These are phyloP conservation scores for Solanum tarapatanum DNA, from an alignment of 257 asterid genomes.

Conservation along the genomic window DNA sequence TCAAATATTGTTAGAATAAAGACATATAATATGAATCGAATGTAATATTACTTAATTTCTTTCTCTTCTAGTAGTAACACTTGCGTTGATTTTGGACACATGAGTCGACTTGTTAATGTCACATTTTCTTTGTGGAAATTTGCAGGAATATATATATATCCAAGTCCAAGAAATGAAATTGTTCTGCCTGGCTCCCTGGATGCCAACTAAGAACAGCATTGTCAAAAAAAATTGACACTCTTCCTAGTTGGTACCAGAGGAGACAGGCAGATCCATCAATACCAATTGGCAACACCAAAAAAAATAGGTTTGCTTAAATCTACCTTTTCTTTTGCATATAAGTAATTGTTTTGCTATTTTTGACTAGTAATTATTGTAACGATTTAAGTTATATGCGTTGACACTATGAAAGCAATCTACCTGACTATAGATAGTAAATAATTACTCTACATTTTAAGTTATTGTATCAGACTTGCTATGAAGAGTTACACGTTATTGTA, in stretches of 20 bases:
- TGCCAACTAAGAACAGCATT: conserved; percentile 17
- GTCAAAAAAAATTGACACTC: conserved; percentile 5
- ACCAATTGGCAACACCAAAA: not conserved
- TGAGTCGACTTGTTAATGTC: not conserved
- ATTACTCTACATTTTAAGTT: not conserved
- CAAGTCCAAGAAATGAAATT: not conserved
- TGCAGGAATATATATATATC: not conserved
- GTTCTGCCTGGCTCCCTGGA: conserved; percentile 30
- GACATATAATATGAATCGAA: not conserved
- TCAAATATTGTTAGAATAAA: too few species aligned
- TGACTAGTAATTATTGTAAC: not conserved
- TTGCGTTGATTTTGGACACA: not conserved
- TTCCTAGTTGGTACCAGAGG: conserved; percentile 23
- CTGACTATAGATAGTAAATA: not conserved
- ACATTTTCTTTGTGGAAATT: not conserved
- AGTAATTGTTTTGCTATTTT: not conserved
- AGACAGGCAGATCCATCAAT: conserved; percentile 14
- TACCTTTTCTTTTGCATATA: not conserved
- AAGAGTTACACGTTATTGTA: not conserved
- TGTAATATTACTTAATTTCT: too few species aligned
- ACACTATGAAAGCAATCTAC: not conserved
- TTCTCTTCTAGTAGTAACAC: not conserved
- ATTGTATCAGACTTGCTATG: not conserved
- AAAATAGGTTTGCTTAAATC: not conserved
- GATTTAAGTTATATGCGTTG: not conserved